Percentiles rank a stretch among this genome's conserved stretches.
These are phyloP conservation scores for Ustilago trichophora DNA, from an alignment of 1,284 basidiomycete genomes.

Conservation along the genomic window DNA sequence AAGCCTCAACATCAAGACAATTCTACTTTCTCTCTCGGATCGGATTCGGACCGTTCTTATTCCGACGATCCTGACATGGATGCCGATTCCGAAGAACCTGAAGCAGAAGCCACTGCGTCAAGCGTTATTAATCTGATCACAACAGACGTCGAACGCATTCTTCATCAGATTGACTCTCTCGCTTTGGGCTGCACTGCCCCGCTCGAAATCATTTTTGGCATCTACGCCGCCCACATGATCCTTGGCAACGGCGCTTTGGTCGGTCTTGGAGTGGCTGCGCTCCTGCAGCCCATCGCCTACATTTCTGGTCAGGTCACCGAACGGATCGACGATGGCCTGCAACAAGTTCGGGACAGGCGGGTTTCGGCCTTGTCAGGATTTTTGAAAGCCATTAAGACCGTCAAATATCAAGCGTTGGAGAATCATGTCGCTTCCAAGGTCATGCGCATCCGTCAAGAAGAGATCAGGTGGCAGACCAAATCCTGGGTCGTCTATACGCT, in stretches of 20 bases:
- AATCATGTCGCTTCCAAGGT: conserved; percentile 29
- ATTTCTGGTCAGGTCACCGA: conserved; percentile 19
- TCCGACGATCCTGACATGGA: no score
- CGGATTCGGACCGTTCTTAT: no score
- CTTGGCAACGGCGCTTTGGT: conserved; percentile 36
- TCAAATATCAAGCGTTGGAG: conserved; percentile 55
- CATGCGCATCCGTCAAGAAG: conserved; percentile 15
- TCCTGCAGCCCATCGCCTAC: conserved; percentile 33
- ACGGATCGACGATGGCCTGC: conserved; percentile 31
- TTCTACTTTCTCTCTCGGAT: no score
- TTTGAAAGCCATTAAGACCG: conserved; percentile 44
- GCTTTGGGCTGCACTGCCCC: conserved; percentile 40
- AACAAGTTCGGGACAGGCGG: conserved; percentile 37
- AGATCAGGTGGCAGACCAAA: conserved; percentile 30
- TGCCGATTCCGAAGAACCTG: no score
- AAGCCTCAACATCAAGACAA: no score
- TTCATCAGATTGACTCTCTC: conserved; percentile 22
- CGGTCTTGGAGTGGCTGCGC: conserved; percentile 25
- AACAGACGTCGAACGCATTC: conserved; percentile 30
- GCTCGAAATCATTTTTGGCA: conserved; percentile 35
- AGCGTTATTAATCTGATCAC: conserved; percentile 45
- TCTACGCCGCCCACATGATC: conserved; percentile 25
- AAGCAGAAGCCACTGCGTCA: conserved; percentile 7
- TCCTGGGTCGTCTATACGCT: conserved; percentile 33
- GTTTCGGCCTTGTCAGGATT: conserved; percentile 41